Evolutionary conservation across 116 monocot genomes (phyloP).

Genomic region (Dioscorea cayenensis): DNA sequence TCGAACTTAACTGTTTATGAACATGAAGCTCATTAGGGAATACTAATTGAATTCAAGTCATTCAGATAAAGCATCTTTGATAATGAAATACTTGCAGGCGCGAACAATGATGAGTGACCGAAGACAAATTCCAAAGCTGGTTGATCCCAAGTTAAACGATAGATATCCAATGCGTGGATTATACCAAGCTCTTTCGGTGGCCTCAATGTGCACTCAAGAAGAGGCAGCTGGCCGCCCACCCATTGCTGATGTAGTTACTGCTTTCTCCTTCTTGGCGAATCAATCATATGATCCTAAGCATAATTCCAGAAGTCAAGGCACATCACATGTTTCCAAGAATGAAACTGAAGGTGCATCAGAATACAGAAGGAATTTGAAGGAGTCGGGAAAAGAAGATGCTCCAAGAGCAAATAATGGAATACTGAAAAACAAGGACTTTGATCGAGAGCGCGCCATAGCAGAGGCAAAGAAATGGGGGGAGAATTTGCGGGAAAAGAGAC

Average conservation of each 20-base stretch:
- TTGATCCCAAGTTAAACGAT: constrained; percentile 35
- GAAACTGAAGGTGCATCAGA: neutral
- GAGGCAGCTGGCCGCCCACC: constrained; percentile 32
- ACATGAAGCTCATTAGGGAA: too few species aligned
- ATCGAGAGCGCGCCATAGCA: neutral
- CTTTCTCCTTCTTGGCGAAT: constrained; percentile 39
- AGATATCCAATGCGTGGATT: constrained; percentile 39
- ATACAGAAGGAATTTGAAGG: neutral
- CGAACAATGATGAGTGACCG: constrained; percentile 39
- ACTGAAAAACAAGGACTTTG: neutral
- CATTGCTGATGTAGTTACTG: constrained; percentile 51
- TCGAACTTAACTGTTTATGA: too few species aligned
- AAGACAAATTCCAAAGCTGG: constrained; percentile 32
- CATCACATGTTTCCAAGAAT: neutral
- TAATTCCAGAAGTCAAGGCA: neutral
- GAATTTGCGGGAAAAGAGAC: neutral
- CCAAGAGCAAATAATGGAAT: neutral
- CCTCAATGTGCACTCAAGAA: constrained; percentile 54
- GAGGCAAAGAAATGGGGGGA: constrained; percentile 3
- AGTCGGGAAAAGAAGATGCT: neutral
- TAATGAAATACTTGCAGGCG: constrained; percentile 17
- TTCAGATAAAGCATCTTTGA: too few species aligned
- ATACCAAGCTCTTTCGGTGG: constrained; percentile 44
- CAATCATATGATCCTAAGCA: constrained; percentile 27
- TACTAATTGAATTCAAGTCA: neutral